phyloP scores from a whole-genome alignment of 1,284 basidiomycete species.

The Gomphus bonarii region DNA sequence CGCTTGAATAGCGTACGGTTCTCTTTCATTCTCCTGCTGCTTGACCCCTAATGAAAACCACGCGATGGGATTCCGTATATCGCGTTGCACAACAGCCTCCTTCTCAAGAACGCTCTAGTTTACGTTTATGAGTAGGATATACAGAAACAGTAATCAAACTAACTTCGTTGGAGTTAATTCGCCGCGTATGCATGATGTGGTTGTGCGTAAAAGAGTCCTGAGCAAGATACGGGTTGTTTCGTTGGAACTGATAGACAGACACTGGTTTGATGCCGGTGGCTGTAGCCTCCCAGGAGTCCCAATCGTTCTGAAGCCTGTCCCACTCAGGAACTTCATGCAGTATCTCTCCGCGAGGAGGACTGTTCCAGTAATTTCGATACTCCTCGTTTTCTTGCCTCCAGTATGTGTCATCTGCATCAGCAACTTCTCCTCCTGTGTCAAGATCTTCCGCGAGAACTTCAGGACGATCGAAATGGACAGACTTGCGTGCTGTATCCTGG shows the following conservation, averaged over 20 bases:
- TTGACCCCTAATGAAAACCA: slow-evolving; percentile 95
- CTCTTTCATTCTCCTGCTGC: slow-evolving; percentile 97
- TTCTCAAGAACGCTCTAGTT: slow-evolving; percentile 75
- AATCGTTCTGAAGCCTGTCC: slow-evolving; percentile 66
- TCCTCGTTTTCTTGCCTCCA: slow-evolving; percentile 64
- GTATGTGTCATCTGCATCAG: slow-evolving; percentile 55
- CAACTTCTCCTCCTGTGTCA: slow-evolving; percentile 21
- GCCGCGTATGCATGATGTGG: slow-evolving; percentile 40
- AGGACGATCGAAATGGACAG: slow-evolving; percentile 25
- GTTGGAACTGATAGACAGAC: slow-evolving; percentile 66
- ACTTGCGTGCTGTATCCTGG: slow-evolving; percentile 16
- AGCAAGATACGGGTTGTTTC: slow-evolving; percentile 71
- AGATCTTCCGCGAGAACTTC: slow-evolving; percentile 12
- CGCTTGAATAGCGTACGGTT: slow-evolving; percentile 83
- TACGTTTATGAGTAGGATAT: neutral
- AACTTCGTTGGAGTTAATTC: slow-evolving; percentile 46
- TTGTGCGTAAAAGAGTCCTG: slow-evolving; percentile 48
- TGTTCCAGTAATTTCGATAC: slow-evolving; percentile 24
- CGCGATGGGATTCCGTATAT: slow-evolving; percentile 60
- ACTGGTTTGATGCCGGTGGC: slow-evolving; percentile 49
- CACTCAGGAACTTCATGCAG: slow-evolving; percentile 29
- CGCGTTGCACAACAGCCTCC: slow-evolving; percentile 81
- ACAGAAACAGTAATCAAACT: slow-evolving; percentile 14
- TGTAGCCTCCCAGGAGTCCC: slow-evolving; percentile 76
- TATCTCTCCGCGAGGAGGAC: neutral